Evolutionary conservation across 768 basidiomycete species (phyloP).

Genomic region (Lactarius deliciosus): DNA sequence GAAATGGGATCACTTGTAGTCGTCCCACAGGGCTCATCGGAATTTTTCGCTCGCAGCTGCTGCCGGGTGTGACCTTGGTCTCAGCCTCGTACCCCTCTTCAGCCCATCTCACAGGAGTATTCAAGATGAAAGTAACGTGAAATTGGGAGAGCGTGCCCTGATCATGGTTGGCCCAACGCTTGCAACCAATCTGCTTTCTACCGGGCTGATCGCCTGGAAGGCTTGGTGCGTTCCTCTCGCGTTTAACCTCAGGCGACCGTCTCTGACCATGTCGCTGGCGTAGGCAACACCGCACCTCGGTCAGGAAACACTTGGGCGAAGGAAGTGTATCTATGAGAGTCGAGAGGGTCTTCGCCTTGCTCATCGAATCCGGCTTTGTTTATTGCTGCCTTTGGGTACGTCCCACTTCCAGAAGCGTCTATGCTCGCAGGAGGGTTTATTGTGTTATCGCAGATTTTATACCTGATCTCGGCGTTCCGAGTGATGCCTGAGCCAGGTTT

Average conservation of each 20-base stretch:
- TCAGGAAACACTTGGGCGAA: constrained; percentile 17
- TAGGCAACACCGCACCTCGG: constrained; percentile 17
- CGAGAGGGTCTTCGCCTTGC: constrained; percentile 21
- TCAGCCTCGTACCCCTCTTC: constrained; percentile 9
- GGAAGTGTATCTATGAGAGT: constrained; percentile 13
- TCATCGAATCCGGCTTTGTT: constrained; percentile 22
- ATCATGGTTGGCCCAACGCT: constrained; percentile 21
- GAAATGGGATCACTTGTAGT: not conserved
- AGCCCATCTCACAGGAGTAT: constrained; percentile 14
- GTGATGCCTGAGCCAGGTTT: constrained; percentile 17
- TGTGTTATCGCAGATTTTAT: constrained; percentile 5
- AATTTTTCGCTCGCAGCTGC: not conserved
- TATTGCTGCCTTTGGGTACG: constrained; percentile 23
- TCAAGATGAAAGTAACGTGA: not conserved
- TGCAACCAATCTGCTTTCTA: constrained; percentile 22
- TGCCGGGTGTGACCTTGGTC: constrained; percentile 14
- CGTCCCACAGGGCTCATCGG: not conserved
- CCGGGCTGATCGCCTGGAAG: constrained; percentile 23
- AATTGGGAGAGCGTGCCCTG: constrained; percentile 8
- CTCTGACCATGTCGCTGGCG: not conserved
- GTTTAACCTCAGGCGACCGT: not conserved
- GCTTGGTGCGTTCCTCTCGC: constrained; percentile 11
- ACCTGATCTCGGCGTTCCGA: constrained; percentile 13
- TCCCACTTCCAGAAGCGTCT: not conserved
- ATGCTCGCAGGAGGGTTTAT: not conserved